phyloP scores from a whole-genome alignment of 306 rosid genomes.

The Cucurbita pepo region DNA sequence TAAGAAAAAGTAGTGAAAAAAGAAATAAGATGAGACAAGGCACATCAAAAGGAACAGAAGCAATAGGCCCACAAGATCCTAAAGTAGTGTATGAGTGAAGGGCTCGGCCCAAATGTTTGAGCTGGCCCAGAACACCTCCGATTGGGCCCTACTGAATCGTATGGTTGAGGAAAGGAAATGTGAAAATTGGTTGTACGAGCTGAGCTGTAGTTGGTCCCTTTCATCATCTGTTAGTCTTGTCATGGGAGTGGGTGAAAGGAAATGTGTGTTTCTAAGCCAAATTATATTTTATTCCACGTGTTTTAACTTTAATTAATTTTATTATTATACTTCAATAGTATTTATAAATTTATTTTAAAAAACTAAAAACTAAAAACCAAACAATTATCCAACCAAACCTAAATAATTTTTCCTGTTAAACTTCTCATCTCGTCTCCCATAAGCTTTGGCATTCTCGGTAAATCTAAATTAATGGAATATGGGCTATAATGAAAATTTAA shows the following conservation, averaged over 20 bases:
- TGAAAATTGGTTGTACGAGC: neutral
- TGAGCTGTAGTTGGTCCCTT: neutral
- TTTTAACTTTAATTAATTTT: neutral
- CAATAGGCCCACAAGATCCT: neutral
- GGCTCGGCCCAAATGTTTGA: neutral
- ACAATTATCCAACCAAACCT: neutral
- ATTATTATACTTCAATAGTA: too few species aligned
- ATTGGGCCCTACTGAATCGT: neutral
- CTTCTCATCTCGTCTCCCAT: neutral
- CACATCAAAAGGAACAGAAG: neutral
- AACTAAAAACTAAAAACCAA: too few species aligned
- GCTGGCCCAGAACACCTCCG: neutral
- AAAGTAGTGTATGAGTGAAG: neutral
- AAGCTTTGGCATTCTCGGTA: neutral
- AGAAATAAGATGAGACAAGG: neutral
- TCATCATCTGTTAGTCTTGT: neutral
- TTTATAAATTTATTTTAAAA: too few species aligned
- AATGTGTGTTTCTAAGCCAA: neutral
- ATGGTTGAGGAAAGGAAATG: neutral
- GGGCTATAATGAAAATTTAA: neutral
- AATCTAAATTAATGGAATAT: neutral
- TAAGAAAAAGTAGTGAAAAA: neutral
- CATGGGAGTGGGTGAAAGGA: neutral
- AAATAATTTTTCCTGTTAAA: neutral
- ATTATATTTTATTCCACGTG: neutral